Conservation (phyloP, 2,329 filamentous ascomycete genomes). For the Huntiella moniliformis region DNA sequence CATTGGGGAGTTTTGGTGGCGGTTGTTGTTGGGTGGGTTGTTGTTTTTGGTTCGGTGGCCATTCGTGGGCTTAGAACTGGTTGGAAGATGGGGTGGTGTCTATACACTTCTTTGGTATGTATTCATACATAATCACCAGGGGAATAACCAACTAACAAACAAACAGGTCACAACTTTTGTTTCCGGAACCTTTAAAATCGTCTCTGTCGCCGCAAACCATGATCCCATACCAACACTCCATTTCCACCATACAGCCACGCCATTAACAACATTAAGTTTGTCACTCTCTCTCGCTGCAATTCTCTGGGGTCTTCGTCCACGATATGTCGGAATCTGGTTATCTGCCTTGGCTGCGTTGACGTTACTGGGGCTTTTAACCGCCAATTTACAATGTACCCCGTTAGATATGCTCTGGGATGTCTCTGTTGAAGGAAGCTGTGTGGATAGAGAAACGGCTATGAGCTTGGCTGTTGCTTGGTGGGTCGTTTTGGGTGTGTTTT, state of each 20-base stretch:
- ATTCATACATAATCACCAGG: too few relatives aligned
- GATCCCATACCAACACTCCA: background rate
- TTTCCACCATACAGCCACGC: background rate
- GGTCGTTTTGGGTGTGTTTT: too few relatives aligned
- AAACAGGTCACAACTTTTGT: background rate
- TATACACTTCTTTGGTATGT: too few relatives aligned
- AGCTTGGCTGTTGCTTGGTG: slow-evolving; percentile 6
- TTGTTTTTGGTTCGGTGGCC: too few relatives aligned
- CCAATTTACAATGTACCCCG: slow-evolving; percentile 21
- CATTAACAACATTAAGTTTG: background rate
- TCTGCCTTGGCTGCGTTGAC: slow-evolving; percentile 16
- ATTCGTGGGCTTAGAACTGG: too few relatives aligned
- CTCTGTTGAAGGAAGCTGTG: slow-evolving; percentile 17
- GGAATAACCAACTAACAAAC: background rate
- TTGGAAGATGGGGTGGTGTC: too few relatives aligned
- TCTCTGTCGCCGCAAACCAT: background rate
- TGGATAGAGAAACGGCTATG: slow-evolving; percentile 16
- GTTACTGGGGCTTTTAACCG: slow-evolving; percentile 18
- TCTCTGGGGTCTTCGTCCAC: slow-evolving; percentile 18
- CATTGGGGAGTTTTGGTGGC: too few relatives aligned
- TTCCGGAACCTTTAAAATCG: background rate
- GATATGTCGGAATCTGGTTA: slow-evolving; percentile 20
- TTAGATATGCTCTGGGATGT: slow-evolving; percentile 21
- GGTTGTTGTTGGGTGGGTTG: too few relatives aligned
- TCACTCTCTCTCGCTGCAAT: slow-evolving; percentile 15